Evolutionary conservation across 805 yeast genomes (phyloP).

Genomic region (Nakazawaea ernobii): DNA sequence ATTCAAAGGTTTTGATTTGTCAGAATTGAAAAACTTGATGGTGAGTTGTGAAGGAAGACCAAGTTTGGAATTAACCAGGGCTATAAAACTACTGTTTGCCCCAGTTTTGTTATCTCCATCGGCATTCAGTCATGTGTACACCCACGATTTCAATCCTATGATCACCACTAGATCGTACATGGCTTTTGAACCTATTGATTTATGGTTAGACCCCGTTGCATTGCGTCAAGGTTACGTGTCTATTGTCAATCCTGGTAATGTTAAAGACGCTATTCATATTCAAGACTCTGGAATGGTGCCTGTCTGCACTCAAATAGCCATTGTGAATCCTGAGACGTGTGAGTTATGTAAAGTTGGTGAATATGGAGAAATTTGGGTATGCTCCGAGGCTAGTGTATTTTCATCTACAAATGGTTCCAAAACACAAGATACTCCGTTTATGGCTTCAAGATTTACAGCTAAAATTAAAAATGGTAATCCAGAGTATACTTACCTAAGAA

Average conservation of each 20-base stretch:
- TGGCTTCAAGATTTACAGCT: conserved; percentile 53
- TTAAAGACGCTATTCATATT: conserved; percentile 63
- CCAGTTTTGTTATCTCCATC: conserved; percentile 60
- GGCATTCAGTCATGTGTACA: conserved; percentile 71
- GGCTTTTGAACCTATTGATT: conserved; percentile 81
- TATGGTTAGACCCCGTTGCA: conserved; percentile 83
- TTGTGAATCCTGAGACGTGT: conserved; percentile 90
- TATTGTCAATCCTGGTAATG: conserved; percentile 67
- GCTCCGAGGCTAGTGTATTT: conserved; percentile 75
- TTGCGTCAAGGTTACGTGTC: conserved; percentile 85
- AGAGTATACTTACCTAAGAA: conserved; percentile 64
- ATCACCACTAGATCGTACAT: conserved; percentile 81
- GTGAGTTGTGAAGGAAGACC: conserved; percentile 76
- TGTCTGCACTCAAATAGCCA: conserved; percentile 86
- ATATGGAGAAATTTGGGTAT: conserved; percentile 95
- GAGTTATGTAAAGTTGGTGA: conserved; percentile 82
- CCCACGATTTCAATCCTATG: conserved; percentile 76
- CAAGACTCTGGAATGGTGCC: conserved; percentile 97
- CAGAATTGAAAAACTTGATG: conserved; percentile 74
- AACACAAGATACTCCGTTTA: conserved; percentile 38
- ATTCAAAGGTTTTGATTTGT: conserved; percentile 57
- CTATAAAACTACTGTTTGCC: conserved; percentile 56
- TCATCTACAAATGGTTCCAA: conserved; percentile 46
- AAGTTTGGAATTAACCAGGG: conserved; percentile 49
- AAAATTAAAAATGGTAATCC: conserved; percentile 59